phyloP scores from a whole-genome alignment of 306 rosid species.

The Bauhinia variegata region DNA sequence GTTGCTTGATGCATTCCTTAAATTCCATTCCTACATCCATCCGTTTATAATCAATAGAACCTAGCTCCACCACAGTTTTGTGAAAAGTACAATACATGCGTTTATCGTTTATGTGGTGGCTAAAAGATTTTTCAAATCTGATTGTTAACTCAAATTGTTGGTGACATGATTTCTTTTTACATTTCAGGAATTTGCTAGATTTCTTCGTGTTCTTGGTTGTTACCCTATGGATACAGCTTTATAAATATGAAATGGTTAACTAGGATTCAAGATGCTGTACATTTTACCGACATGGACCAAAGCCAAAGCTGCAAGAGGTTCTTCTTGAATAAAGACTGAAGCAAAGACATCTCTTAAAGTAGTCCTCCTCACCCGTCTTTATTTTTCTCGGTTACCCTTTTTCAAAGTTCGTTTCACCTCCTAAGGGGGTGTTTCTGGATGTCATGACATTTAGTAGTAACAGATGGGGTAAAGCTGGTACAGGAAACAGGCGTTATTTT shows the following conservation, averaged over 20 bases:
- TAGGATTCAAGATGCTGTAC: slow-evolving; percentile 40
- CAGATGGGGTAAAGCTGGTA: background rate
- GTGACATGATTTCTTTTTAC: background rate
- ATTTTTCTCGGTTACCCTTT: background rate
- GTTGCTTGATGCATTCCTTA: too few species aligned
- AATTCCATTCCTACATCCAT: slow-evolving; percentile 12
- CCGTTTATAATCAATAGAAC: background rate
- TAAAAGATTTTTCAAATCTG: too few species aligned
- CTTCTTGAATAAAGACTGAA: background rate
- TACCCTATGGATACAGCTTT: slow-evolving; percentile 56
- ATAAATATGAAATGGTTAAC: slow-evolving; percentile 25
- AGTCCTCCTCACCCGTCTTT: background rate
- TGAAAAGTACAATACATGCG: background rate
- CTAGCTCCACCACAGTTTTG: background rate
- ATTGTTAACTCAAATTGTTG: slow-evolving; percentile 10
- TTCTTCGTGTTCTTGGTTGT: slow-evolving; percentile 79
- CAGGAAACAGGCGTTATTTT: too few species aligned
- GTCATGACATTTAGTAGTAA: slow-evolving; percentile 2
- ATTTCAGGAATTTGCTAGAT: slow-evolving; percentile 70
- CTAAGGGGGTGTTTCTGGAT: slow-evolving; percentile 19
- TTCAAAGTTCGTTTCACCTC: slow-evolving; percentile 36
- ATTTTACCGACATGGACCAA: slow-evolving; percentile 31
- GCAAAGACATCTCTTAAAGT: background rate
- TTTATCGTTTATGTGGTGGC: background rate
- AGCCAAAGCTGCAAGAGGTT: slow-evolving; percentile 11